Base-by-base conservation (phyloP, 2,329 filamentous ascomycete genomes). In the Colletotrichum tamarilloi region DNA sequence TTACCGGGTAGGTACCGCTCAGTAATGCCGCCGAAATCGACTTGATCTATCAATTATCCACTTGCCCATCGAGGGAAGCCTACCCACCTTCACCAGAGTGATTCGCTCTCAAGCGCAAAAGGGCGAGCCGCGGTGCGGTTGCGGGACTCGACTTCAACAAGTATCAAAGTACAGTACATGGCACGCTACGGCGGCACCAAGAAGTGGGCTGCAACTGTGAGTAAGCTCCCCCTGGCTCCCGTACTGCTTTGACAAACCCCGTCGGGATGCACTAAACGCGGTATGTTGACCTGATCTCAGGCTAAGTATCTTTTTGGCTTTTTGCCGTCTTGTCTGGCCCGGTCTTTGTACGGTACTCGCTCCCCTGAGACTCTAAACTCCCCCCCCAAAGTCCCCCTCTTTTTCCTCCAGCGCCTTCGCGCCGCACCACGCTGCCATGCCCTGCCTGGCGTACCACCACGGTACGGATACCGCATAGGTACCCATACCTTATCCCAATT, bases 181-280 rank as follows among this genome's bases (percentile, higher is more conserved):
- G 3, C 24, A 26, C 55, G 58, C 59, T 73, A 49, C 57, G 53
- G 38, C n/a, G 38, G 26, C 32, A 59, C 52, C 28, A 65, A 71
- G 49, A 57, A 11, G 26, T 24, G 55, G 16, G 58, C 49, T 60
- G 32, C 42, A 26, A 60, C 55, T 64, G 67, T 71, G 71, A 73
- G 67, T 73, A 73, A 73, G 71, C 71, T 69, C 60, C 53, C 59
- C 66, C 69, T 62, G 62, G 70, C 66, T 64, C 53, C 60, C 55
- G 38, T 62, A 42, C 28, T 69, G 69, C 59, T 60, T 68, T 55
- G 59, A 64, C 30, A 55, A 46, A 60, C 59, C 59, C 58, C 60
- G 71, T 56, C 71, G 55, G 59, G 11, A 14, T 28, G 24, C 66
- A 30, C 55, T 56, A 65, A 63, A 55, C 59, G 38, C 53, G 46